Evolutionary conservation across 495 filamentous ascomycete species (phyloP).

Genomic region (Penicillium pulvis): DNA sequence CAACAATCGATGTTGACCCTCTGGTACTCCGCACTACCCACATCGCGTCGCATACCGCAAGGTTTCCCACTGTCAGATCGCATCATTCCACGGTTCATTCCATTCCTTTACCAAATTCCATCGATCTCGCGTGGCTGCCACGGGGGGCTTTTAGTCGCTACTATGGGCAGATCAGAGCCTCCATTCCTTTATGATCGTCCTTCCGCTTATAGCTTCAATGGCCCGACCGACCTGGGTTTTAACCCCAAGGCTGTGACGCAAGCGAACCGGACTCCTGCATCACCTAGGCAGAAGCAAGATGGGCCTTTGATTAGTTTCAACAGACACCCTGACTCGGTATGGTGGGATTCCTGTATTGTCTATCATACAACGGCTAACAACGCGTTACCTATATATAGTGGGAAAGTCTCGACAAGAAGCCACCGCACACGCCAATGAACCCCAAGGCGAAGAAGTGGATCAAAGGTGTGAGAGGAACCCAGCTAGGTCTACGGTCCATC

Average conservation of each 20-base stretch:
- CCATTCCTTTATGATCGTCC: constrained; percentile 77
- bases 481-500: constrained; percentile 64
- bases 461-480: constrained; percentile 61
- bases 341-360: constrained; percentile 16
- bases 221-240: constrained; percentile 61
- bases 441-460: constrained; percentile 67
- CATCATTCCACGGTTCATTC: constrained; percentile 29
- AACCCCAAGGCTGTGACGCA: constrained; percentile 82
- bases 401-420: constrained; percentile 54
- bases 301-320: constrained; percentile 79
- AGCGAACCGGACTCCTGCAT: constrained; percentile 62
- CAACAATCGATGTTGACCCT: constrained; percentile 38
- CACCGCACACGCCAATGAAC: constrained; percentile 66
- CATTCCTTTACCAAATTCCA: constrained; percentile 34
- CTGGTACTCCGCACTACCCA: constrained; percentile 11
- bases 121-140: constrained; percentile 39
- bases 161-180: constrained; percentile 61
- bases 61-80: constrained; percentile 23
- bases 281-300: constrained; percentile 61
- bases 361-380: constrained; percentile 14
- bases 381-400: constrained; percentile 7
- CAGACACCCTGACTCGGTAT: constrained; percentile 76
- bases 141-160: constrained; percentile 34
- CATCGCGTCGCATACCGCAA: constrained; percentile 4
- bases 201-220: constrained; percentile 48